Evolutionary conservation across 1,139 yeast genomes (phyloP).

Genomic region (Candida neerlandica): DNA sequence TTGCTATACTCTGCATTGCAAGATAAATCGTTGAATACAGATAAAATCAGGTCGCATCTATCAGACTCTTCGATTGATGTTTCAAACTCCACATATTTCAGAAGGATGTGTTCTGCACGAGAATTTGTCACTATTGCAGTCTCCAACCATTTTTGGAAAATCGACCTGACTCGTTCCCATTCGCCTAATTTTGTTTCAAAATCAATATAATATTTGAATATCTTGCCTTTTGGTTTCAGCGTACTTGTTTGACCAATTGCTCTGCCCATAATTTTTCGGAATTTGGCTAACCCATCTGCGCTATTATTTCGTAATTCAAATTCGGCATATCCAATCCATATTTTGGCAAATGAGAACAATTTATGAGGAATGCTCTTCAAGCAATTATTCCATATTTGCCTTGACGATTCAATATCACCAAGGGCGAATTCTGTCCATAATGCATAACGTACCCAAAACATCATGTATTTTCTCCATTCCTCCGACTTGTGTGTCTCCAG

Average conservation of each 20-base stretch:
- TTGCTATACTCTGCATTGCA: constrained; percentile 16
- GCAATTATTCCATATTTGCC: constrained; percentile 54
- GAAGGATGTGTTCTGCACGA: constrained; percentile 23
- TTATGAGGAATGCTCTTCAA: constrained; percentile 58
- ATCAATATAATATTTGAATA: constrained; percentile 65
- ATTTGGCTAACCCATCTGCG: constrained; percentile 40
- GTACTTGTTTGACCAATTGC: constrained; percentile 58
- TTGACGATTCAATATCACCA: constrained; percentile 46
- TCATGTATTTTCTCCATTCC: constrained; percentile 69
- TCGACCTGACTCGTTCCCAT: constrained; percentile 73
- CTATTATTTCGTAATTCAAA: constrained; percentile 67
- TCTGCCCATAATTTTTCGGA: constrained; percentile 73
- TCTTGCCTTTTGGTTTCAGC: constrained; percentile 55
- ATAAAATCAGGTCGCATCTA: constrained; percentile 64
- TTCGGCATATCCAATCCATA: constrained; percentile 74
- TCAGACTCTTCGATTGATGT: constrained; percentile 67
- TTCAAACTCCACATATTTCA: constrained; percentile 71
- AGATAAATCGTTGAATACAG: constrained; percentile 44
- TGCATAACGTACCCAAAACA: constrained; percentile 70
- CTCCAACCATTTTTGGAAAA: constrained; percentile 72
- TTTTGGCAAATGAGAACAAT: constrained; percentile 64
- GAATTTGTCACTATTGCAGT: constrained; percentile 45
- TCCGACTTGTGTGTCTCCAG: constrained; percentile 37
- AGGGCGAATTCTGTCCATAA: constrained; percentile 59
- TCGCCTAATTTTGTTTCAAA: constrained; percentile 63